Conservation (phyloP, 306 rosid genomes). For the Erythrophleum fordii region DNA sequence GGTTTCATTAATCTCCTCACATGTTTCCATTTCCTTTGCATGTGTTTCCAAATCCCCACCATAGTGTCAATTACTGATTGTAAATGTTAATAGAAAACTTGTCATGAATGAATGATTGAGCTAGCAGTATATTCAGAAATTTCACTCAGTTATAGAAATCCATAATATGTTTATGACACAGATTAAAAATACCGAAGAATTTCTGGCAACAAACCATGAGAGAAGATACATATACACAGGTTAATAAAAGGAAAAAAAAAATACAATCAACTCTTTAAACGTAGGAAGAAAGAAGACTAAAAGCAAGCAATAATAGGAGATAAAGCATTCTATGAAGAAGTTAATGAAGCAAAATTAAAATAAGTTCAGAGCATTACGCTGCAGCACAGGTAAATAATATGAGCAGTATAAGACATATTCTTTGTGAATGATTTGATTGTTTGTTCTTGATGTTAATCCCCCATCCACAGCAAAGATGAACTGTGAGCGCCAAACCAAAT, state of each 20-base stretch:
- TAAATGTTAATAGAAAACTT: not conserved
- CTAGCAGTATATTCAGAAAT: not conserved
- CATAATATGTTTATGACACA: not conserved
- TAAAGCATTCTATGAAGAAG: conserved; percentile 11
- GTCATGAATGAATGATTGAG: conserved; percentile 3
- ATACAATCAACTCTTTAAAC: not conserved
- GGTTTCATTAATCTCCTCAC: not conserved
- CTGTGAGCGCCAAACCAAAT: conserved; percentile 74
- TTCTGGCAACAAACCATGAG: conserved; percentile 10
- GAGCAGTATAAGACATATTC: conserved; percentile 76
- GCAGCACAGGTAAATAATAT: conserved; percentile 76
- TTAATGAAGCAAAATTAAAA: not conserved
- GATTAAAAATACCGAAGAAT: not conserved
- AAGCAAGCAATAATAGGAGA: not conserved
- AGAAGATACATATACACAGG: not conserved
- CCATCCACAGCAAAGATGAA: conserved; percentile 92
- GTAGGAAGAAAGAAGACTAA: not conserved
- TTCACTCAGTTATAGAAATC: conserved; percentile 8
- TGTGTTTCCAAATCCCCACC: not conserved
- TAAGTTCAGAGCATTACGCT: conserved; percentile 59
- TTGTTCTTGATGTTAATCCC: conserved; percentile 66
- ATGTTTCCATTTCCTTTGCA: not conserved
- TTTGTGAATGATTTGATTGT: conserved; percentile 71
- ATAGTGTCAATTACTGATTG: not conserved
- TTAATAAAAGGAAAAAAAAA: not conserved